Evolutionary conservation across 2,329 filamentous ascomycete species (phyloP).

Genomic region (Metarhizium album): DNA sequence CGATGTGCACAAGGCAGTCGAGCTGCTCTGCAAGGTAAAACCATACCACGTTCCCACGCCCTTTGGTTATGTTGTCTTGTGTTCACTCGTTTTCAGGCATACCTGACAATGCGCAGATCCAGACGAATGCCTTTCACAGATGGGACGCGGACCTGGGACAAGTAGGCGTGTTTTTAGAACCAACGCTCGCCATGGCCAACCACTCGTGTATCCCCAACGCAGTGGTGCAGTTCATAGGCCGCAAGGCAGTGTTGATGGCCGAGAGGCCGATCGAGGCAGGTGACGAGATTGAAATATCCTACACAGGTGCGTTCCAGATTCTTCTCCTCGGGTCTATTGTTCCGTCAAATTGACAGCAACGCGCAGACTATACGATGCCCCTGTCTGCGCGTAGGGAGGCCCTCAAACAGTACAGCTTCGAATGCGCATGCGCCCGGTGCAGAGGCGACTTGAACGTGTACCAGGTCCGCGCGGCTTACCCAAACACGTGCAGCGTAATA

Average conservation of each 20-base stretch:
- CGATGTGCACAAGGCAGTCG: conserved; percentile 29
- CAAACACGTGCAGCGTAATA: conserved; percentile 35
- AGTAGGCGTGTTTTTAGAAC: conserved; percentile 45
- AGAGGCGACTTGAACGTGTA: conserved; percentile 41
- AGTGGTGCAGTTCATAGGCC: conserved; percentile 42
- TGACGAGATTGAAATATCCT: conserved; percentile 51
- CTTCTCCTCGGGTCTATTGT: too few species aligned
- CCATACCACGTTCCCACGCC: background rate
- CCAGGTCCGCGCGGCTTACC: conserved; percentile 28
- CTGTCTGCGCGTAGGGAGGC: conserved; percentile 29
- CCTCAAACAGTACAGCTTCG: conserved; percentile 40
- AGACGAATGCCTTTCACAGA: conserved; percentile 52
- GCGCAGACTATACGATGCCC: conserved; percentile 36
- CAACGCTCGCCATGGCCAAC: conserved; percentile 47
- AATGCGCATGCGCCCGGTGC: conserved; percentile 40
- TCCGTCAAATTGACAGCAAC: too few species aligned
- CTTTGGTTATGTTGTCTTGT: too few species aligned
- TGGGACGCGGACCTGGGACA: conserved; percentile 40
- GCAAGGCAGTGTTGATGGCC: conserved; percentile 40
- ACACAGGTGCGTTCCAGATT: conserved; percentile 39
- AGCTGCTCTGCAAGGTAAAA: conserved; percentile 42
- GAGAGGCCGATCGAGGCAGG: conserved; percentile 35
- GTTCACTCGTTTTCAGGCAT: background rate
- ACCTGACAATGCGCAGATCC: conserved; percentile 30
- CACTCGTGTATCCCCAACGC: conserved; percentile 54